These are phyloP conservation scores for Aspergillus novoparasiticus DNA, from an alignment of 2,329 filamentous ascomycete species.

Conservation along the genomic window DNA sequence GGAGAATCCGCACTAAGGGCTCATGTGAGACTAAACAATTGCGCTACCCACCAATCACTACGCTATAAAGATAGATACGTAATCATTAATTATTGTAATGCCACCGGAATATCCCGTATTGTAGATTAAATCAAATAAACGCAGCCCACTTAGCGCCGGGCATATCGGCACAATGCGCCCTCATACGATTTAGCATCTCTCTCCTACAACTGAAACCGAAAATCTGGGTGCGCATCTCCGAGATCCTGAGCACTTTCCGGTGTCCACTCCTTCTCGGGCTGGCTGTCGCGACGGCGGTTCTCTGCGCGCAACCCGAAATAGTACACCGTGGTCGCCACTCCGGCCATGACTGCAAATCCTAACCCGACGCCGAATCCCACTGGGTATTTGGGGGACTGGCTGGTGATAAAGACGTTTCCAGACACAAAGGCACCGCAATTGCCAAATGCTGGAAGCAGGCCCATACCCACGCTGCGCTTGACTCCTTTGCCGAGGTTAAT, in stretches of 20 bases:
- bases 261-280: constrained; percentile 11
- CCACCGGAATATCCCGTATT: not conserved
- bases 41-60: not conserved
- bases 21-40: not conserved
- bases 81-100: not conserved
- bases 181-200: not conserved
- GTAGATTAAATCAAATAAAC: not conserved
- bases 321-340: constrained; percentile 14
- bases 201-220: constrained; percentile 6
- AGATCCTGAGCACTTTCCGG: constrained; percentile 12
- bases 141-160: not conserved
- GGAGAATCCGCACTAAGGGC: not conserved
- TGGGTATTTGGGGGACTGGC: constrained; percentile 41
- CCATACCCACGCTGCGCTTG: constrained; percentile 46
- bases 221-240: constrained; percentile 18
- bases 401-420: constrained; percentile 46
- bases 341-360: constrained; percentile 24
- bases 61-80: not conserved
- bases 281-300: constrained; percentile 12
- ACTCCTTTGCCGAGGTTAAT: constrained; percentile 46
- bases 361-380: constrained; percentile 43
- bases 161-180: not conserved
- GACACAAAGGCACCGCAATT: constrained; percentile 50
- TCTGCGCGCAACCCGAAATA: constrained; percentile 14
- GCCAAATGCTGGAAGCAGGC: constrained; percentile 47